These are phyloP conservation scores for Penicillium italicum DNA, from an alignment of 2,329 filamentous ascomycete genomes.

Conservation along the genomic window DNA sequence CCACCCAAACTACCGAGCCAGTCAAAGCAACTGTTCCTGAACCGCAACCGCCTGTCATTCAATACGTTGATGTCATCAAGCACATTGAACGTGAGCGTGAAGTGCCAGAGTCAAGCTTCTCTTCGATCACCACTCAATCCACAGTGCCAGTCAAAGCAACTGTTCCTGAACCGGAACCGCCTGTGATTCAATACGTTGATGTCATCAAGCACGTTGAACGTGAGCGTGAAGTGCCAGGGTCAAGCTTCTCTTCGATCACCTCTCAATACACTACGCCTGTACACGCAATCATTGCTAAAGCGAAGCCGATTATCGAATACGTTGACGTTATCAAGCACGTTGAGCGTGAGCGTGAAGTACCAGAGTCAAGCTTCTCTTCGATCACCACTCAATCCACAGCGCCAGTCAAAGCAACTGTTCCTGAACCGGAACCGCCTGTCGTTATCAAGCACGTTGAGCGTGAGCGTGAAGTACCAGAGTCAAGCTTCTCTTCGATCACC, in stretches of 20 bases:
- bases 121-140: conserved; percentile 28
- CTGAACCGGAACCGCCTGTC: conserved; percentile 16
- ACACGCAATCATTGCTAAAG: conserved; percentile 16
- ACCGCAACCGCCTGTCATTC: conserved; percentile 12
- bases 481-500: conserved; percentile 31
- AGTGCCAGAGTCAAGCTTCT: conserved; percentile 24
- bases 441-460: conserved; percentile 5
- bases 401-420: conserved; percentile 21
- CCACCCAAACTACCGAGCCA: conserved; percentile 26
- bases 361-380: conserved; percentile 27
- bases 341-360: conserved; percentile 9
- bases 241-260: conserved; percentile 31
- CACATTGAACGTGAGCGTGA: conserved; percentile 7
- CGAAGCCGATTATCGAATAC: conserved; percentile 14
- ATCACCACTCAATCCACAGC: conserved; percentile 28
- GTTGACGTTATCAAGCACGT: conserved; percentile 7
- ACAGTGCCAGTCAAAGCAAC: conserved; percentile 24
- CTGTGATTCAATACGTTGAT: neutral
- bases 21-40: conserved; percentile 18
- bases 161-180: conserved; percentile 17
- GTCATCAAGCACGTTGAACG: conserved; percentile 8
- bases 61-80: conserved; percentile 4
- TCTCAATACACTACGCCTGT: conserved; percentile 29
- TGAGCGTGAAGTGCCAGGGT: conserved; percentile 11
- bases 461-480: conserved; percentile 12